Base-by-base conservation (phyloP, 2,329 filamentous ascomycete species). In the Annulohypoxylon truncatum region DNA sequence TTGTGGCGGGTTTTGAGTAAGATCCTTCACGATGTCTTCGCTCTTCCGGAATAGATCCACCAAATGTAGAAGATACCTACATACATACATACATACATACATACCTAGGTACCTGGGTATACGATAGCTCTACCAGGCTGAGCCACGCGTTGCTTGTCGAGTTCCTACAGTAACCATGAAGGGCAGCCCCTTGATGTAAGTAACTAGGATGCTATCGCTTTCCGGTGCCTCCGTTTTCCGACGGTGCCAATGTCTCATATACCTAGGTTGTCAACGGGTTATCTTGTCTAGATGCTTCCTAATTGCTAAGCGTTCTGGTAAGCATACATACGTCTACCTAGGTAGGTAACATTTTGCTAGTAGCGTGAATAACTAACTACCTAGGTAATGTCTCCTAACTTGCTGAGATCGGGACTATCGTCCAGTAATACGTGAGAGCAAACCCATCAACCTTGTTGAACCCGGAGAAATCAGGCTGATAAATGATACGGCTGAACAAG, bases 381-480 rank as follows among this genome's bases (percentile, higher is more conserved):
- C 38, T 42, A 42, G 38, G 53, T 40, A 58, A 42, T 35, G 2
- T 52, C 8, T 66, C 31, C 48, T 15, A 54, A 52, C 52, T 67
- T 38, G 50, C 18, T 44, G 24, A 56, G 55, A 31, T 54, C 56
- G 58, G 58, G 35, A 22, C 44, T 24, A 29, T n/a, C n/a, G 56
- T 51, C 24, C 22, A 59, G 54, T 59, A 35, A 50, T 13, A 33
- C 24, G 24, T 35, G 47, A 35, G 51, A 52, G 31, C 31, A 56
- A 60, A 60, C 28, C 55, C 18, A 35, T n/a, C 44, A 51, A 61
- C 56, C 46, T 46, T 54, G 61, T 54, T 65, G 52, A 47, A 48
- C 40, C 59, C 52, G 66, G 65, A 69, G 58, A 69, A 63, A 68
- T 65, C 66, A 68, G 66, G 65, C 68, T 70, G 68, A 67, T 67